phyloP scores from a whole-genome alignment of 768 basidiomycete species.

The Hericium alpestre region DNA sequence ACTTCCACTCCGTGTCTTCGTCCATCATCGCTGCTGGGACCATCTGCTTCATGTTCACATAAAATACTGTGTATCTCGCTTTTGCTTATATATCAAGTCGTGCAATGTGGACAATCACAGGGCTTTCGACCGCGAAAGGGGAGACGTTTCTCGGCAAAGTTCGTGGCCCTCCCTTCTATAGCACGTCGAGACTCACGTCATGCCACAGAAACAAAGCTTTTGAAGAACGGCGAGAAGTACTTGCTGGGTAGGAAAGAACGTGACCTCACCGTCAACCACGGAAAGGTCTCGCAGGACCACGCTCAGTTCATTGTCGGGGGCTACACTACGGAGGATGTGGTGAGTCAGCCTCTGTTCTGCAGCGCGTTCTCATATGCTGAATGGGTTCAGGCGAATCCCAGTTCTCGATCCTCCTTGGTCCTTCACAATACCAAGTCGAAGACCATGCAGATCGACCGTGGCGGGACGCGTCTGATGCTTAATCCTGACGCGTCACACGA shows the following conservation, averaged over 20 bases:
- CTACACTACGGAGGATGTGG: slow-evolving; percentile 43
- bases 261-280: slow-evolving; percentile 40
- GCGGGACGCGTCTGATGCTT: slow-evolving; percentile 22
- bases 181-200: neutral
- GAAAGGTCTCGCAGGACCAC: slow-evolving; percentile 56
- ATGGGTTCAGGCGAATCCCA: slow-evolving; percentile 35
- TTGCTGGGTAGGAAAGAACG: slow-evolving; percentile 46
- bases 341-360: slow-evolving; percentile 25
- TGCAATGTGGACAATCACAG: slow-evolving; percentile 44
- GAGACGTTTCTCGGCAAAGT: slow-evolving; percentile 31
- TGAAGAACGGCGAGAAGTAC: slow-evolving; percentile 50
- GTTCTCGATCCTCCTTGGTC: slow-evolving; percentile 35
- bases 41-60: too few species aligned
- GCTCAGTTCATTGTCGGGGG: slow-evolving; percentile 46
- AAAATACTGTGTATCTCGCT: too few species aligned
- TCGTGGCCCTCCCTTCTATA: slow-evolving; percentile 11
- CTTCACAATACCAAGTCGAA: slow-evolving; percentile 41
- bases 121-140: slow-evolving; percentile 37
- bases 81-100: too few species aligned
- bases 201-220: slow-evolving; percentile 38
- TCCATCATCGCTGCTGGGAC: too few species aligned
- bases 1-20: too few species aligned
- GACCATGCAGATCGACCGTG: slow-evolving; percentile 31
- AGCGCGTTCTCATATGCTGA: neutral
- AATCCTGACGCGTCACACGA: slow-evolving; percentile 28